A percentile compares a stretch with the other conserved stretches of the same genome.
phyloP scores from a whole-genome alignment of 352 stramenopile genomes.

The Pythium aphanidermatum region DNA sequence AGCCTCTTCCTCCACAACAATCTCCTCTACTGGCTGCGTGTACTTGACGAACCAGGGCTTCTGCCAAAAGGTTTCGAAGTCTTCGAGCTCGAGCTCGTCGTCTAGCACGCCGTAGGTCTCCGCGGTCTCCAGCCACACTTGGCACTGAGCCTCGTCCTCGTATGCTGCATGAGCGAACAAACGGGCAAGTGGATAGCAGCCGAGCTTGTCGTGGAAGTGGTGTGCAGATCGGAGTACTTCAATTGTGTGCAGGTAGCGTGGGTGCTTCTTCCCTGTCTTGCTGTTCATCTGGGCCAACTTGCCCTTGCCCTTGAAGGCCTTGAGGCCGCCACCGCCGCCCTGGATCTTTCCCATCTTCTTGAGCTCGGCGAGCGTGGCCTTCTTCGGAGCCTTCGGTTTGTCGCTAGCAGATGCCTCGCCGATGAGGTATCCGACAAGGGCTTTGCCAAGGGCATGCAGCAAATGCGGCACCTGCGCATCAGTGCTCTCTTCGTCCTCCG shows the following conservation, averaged over 20 bases:
- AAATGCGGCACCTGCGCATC: constrained; percentile 60
- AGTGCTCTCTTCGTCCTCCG: constrained; percentile 47
- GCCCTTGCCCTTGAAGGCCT: constrained; percentile 17
- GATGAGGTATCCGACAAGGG: constrained; percentile 36
- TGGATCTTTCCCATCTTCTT: constrained; percentile 26
- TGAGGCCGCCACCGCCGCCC: constrained; percentile 9
- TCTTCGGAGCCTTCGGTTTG: constrained; percentile 11
- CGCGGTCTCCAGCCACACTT: constrained; percentile 69
- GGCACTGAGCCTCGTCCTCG: constrained; percentile 64
- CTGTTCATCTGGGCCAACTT: constrained; percentile 17
- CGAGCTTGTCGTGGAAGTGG: constrained; percentile 80
- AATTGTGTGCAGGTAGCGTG: constrained; percentile 42
- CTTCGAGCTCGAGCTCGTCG: constrained; percentile 55
- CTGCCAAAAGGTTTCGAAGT: constrained; percentile 51
- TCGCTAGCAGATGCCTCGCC: constrained; percentile 7
- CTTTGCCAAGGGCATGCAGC: constrained; percentile 58
- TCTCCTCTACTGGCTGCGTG: constrained; percentile 29
- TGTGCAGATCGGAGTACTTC: constrained; percentile 62
- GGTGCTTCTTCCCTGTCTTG: constrained; percentile 17
- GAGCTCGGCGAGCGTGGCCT: constrained; percentile 19
- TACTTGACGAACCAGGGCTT: constrained; percentile 58
- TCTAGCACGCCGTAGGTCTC: constrained; percentile 75
- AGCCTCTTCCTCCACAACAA: constrained; percentile 6
- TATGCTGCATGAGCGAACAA: constrained; percentile 52
- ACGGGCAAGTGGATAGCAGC: constrained; percentile 65